Evolutionary conservation across 2,329 filamentous ascomycete genomes (phyloP), one percentile per base, ranked within the genome.

Genomic region (Corinectria fuckeliana): DNA sequence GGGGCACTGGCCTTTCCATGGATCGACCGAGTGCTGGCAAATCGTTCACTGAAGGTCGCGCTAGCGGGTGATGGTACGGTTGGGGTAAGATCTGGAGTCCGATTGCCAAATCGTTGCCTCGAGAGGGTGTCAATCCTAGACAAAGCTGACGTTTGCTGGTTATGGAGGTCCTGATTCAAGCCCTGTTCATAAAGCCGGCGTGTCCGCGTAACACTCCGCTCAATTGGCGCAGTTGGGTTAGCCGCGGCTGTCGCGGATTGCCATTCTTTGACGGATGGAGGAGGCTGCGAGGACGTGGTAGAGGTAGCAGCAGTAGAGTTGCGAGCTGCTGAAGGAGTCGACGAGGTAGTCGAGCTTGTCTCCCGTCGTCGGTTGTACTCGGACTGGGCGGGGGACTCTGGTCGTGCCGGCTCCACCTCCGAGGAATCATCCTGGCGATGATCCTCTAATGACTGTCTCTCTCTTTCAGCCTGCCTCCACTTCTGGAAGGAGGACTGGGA

Each of bases 271-370:
- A 80, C 54, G 1, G 85, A 84, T 3, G 80, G 74, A 1, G 83
- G 74, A 14, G 79, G 79, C 60, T 94, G 91, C 18, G 74, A 72
- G 0, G 93, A 96, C n/a, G 88, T 87, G 50, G 96, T 81, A 0
- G 94, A 97, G 0, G 93, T 97, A 3, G 92, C 93, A 6, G 93
- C 91, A 1, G 93, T 97, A 0, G 94, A 97, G 55, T 87, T 88
- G 25, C 91, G 88, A 23, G 86, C 85, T 36, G 88, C 84, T 0
- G 87, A 88, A 5, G 87, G 89, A 4, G 78, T 79, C 0, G 86
- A 89, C 0, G 92, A 95, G 6, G 88, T 90, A 0, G 91, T 96
- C 0, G 94, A 97, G 2, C 91, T 95, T 0, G 93, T 97, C 64
- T 93, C 92, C 23, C 93, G 84, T 65, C 94, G 91, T 61, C 85